Evolutionary conservation across 305 asterid species (phyloP), one percentile per base, ranked within the genome.

Genomic region (Fraxinus angustifolia): DNA sequence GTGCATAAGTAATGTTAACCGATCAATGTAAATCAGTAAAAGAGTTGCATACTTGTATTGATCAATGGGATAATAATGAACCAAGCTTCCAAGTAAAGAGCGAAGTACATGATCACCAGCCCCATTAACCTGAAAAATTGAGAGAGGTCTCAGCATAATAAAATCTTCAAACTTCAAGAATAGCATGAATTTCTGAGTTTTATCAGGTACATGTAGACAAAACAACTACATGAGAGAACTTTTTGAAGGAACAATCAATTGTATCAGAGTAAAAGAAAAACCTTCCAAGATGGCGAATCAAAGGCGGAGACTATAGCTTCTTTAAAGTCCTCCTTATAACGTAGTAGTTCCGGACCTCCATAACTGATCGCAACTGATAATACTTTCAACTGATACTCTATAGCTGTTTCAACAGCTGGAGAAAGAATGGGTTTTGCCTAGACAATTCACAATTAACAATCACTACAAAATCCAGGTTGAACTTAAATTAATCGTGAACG

Each of bases 211-310:
- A 78, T 21, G 73, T 45, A 86, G 42, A 74, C 31, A 30, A 45
- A 7, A 31, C 30, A 73, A n/a, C 77, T 34, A 75, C 53, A 35
- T 45, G 53, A 31, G 50, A 81, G 83, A 77, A 81, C 73, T 80
- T 26, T 67, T 5, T 62, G 73, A 58, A 34, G 36, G 73, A 36
- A 82, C 70, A 74, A 80, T 50, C 85, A 75, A 78, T 85, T 84
- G 50, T 67, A 71, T n/a, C 8, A 82, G 56, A 82, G 86, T 62
- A 77, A 78, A 84, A 81, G 84, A 79, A 83, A 76, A 77, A 94
- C 98, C 99, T 96, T 96, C 99, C 99, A 96, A 78, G 99, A 96
- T 72, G 97, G 93, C 1, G 99, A 93, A 90, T 91, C 94, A 78
- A 94, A 96, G 38, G 98, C 98, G 79, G 92, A 92, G 85, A 40